phyloP scores from a whole-genome alignment of 306 rosid species.

The Lagenaria siceraria region DNA sequence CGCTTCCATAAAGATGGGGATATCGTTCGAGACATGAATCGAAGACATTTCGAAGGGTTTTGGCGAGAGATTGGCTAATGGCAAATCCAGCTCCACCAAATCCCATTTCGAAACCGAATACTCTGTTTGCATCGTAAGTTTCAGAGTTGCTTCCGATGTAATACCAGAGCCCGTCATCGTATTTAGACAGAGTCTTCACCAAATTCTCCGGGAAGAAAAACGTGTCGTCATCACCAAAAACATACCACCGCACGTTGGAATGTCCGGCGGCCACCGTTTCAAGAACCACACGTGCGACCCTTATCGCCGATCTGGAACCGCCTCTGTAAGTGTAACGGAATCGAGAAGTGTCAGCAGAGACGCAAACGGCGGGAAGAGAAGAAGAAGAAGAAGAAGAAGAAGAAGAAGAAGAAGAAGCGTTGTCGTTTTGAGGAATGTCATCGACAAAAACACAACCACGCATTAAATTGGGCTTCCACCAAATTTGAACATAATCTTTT shows the following conservation, averaged over 20 bases:
- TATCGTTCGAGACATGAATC: slow-evolving; percentile 75
- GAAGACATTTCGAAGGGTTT: slow-evolving; percentile 47
- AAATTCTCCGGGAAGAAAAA: slow-evolving; percentile 70
- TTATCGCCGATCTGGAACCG: slow-evolving; percentile 47
- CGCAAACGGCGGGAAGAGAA: slow-evolving; percentile 52
- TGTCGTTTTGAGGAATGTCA: slow-evolving; percentile 7
- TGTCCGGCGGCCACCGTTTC: slow-evolving; percentile 52
- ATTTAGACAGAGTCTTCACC: slow-evolving; percentile 65
- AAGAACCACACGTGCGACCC: slow-evolving; percentile 62
- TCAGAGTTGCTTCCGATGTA: slow-evolving; percentile 78
- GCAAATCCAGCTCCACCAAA: slow-evolving; percentile 92
- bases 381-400: slow-evolving; percentile 24
- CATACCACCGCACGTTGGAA: slow-evolving; percentile 72
- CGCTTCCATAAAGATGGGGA: slow-evolving; percentile 87
- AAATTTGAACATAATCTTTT: slow-evolving; percentile 42
- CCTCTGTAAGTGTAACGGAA: slow-evolving; percentile 50
- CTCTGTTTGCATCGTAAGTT: slow-evolving; percentile 44
- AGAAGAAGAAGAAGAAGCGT: slow-evolving; percentile 17
- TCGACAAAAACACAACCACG: slow-evolving; percentile 72
- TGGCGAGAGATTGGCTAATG: slow-evolving; percentile 54
- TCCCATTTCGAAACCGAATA: slow-evolving; percentile 69
- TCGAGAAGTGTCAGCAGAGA: slow-evolving; percentile 56
- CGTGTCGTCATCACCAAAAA: slow-evolving; percentile 87
- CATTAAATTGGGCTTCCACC: slow-evolving; percentile 62
- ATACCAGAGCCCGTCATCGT: slow-evolving; percentile 73